phyloP scores from a whole-genome alignment of 768 basidiomycete species.

The Agrocybe pediades region DNA sequence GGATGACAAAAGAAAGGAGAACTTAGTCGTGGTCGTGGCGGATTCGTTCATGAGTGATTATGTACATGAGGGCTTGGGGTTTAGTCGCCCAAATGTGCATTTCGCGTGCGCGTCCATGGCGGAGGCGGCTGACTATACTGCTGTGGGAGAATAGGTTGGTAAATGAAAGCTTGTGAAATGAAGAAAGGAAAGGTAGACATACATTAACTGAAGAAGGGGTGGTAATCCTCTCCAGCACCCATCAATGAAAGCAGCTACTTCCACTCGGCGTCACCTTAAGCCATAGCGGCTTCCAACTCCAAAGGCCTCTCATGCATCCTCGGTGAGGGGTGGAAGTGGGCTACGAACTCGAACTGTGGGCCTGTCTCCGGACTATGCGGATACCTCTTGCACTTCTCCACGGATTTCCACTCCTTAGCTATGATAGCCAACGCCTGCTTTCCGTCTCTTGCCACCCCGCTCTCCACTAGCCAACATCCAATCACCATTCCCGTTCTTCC shows the following conservation, averaged over 20 bases:
- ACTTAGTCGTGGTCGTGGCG: neutral
- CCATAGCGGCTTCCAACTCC: conserved; percentile 8
- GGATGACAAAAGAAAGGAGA: neutral
- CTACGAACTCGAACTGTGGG: conserved; percentile 75
- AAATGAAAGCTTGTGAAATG: neutral
- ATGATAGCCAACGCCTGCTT: conserved; percentile 66
- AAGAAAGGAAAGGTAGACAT: neutral
- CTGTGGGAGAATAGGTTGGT: neutral
- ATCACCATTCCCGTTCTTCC: conserved; percentile 65
- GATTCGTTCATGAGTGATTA: neutral
- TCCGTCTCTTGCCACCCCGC: conserved; percentile 60
- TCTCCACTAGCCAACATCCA: conserved; percentile 79
- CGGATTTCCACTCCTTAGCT: conserved; percentile 69
- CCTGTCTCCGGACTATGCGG: conserved; percentile 82
- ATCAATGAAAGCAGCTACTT: too few relatives aligned
- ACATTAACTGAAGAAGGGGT: too few relatives aligned
- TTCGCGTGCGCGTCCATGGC: too few relatives aligned
- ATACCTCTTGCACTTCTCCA: conserved; percentile 77
- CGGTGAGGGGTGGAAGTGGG: conserved; percentile 44
- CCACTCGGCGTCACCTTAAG: too few relatives aligned
- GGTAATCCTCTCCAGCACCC: too few relatives aligned
- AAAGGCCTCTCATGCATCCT: conserved; percentile 3
- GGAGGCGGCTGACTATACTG: too few relatives aligned
- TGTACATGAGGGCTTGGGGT: too few relatives aligned
- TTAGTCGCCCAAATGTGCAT: too few relatives aligned